Evolutionary conservation across 2,329 filamentous ascomycete genomes (phyloP).

Genomic region (Diaporthe ampelina): DNA sequence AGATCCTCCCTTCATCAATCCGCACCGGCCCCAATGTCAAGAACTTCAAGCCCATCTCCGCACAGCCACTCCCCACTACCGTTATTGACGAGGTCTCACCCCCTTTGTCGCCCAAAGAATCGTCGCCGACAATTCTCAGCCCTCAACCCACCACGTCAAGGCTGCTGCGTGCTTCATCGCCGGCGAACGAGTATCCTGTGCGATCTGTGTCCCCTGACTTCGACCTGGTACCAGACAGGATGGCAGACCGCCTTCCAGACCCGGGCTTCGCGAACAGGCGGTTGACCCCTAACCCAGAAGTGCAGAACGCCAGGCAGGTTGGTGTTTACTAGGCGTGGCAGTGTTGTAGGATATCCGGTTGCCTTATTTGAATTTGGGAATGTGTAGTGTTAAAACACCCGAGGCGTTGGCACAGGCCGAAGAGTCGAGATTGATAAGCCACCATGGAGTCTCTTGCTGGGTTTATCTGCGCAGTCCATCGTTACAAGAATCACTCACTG

Average conservation of each 20-base stretch:
- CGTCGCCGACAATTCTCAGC: slow-evolving; percentile 62
- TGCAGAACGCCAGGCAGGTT: slow-evolving; percentile 50
- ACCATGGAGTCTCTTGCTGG: not conserved
- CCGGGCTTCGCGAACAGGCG: slow-evolving; percentile 56
- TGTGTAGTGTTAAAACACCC: not conserved
- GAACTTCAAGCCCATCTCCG: slow-evolving; percentile 41
- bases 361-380: not conserved
- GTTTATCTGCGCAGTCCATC: not conserved
- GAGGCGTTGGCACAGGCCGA: not conserved
- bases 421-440: not conserved
- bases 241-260: slow-evolving; percentile 70
- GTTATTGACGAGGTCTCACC: slow-evolving; percentile 57
- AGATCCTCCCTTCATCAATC: slow-evolving; percentile 65
- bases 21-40: slow-evolving; percentile 60
- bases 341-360: not conserved
- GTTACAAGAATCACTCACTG: not conserved
- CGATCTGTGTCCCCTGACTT: slow-evolving; percentile 70
- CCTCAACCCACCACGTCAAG: slow-evolving; percentile 70
- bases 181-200: slow-evolving; percentile 68
- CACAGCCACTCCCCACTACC: slow-evolving; percentile 46
- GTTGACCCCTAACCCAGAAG: slow-evolving; percentile 64
- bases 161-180: slow-evolving; percentile 64
- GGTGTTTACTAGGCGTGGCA: slow-evolving; percentile 29
- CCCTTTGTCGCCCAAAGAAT: slow-evolving; percentile 38
- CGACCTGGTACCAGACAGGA: slow-evolving; percentile 73